phyloP scores from a whole-genome alignment of 2,329 filamentous ascomycete species.

The Rutstroemia sp. region DNA sequence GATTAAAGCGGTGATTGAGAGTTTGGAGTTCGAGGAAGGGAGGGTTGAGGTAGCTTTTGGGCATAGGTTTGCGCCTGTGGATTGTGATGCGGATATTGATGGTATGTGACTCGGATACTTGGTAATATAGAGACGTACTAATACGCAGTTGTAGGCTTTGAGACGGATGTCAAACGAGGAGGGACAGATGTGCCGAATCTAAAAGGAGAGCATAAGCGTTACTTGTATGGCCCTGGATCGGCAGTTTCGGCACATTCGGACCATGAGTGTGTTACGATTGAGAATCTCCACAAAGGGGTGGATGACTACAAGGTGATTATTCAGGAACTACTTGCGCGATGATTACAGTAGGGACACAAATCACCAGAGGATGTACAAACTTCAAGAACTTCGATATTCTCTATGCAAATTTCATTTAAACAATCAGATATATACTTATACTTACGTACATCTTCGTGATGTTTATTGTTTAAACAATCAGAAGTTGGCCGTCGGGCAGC shows the following conservation, averaged over 20 bases:
- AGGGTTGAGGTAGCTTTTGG: conserved; percentile 53
- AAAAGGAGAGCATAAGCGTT: conserved; percentile 34
- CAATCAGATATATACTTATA: too few relatives aligned
- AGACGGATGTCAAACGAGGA: conserved; percentile 75
- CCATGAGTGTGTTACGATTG: conserved; percentile 68
- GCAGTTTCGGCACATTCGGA: conserved; percentile 83
- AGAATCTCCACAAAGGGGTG: conserved; percentile 67
- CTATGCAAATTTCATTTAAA: too few relatives aligned
- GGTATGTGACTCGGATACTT: conserved; percentile 34
- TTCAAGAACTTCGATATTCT: too few relatives aligned
- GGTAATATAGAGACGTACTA: too few relatives aligned
- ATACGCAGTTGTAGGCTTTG: conserved; percentile 47
- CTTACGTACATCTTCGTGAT: too few relatives aligned
- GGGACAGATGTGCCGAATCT: conserved; percentile 71
- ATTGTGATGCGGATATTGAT: conserved; percentile 59
- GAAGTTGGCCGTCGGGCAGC: too few relatives aligned
- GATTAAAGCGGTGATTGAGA: background rate
- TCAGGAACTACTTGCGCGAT: background rate
- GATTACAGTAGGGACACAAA: background rate
- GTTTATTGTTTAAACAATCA: too few relatives aligned
- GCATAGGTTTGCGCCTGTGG: conserved; percentile 67
- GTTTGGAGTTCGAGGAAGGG: background rate
- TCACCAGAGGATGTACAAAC: too few relatives aligned
- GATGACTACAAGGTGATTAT: conserved; percentile 57
- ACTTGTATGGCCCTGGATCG: conserved; percentile 58